Percentiles rank a stretch among this genome's conserved stretches.
Conservation (phyloP, 2,329 filamentous ascomycete genomes). For the Ophiostoma tasmaniense region DNA sequence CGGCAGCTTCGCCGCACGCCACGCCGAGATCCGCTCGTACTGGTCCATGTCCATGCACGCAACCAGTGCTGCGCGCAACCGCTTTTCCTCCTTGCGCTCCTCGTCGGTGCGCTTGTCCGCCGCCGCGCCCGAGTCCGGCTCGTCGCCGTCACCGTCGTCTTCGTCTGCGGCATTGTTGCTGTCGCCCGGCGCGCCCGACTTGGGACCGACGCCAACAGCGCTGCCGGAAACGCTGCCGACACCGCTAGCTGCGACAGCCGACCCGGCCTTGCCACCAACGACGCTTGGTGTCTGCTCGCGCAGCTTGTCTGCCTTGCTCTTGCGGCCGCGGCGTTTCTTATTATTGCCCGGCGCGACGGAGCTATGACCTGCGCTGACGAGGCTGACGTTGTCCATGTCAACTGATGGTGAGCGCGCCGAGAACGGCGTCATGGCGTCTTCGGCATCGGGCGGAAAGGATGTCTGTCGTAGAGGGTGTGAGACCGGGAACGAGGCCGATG, state of each 20-base stretch:
- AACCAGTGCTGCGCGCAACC: conserved; percentile 52
- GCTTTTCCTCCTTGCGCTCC: conserved; percentile 57
- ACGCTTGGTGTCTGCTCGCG: conserved; percentile 33
- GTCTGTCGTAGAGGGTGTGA: conserved; percentile 70
- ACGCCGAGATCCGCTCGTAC: conserved; percentile 61
- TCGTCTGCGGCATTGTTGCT: conserved; percentile 38
- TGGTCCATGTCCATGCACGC: conserved; percentile 58
- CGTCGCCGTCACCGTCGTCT: conserved; percentile 31
- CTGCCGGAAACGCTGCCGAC: conserved; percentile 16
- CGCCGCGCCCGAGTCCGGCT: conserved; percentile 24
- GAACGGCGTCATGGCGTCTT: conserved; percentile 43
- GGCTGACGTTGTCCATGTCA: conserved; percentile 52
- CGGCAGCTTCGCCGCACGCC: conserved; percentile 59
- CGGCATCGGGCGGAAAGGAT: conserved; percentile 60
- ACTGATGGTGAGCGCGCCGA: conserved; percentile 56
- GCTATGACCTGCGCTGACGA: conserved; percentile 42
- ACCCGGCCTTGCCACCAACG: conserved; percentile 36
- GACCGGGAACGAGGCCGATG: conserved; percentile 42
- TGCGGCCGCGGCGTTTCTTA: conserved; percentile 55
- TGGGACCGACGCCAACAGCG: conserved; percentile 27
- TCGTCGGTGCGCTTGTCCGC: conserved; percentile 37
- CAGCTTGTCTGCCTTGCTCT: conserved; percentile 48
- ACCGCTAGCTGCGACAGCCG: conserved; percentile 35
- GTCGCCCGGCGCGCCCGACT: conserved; percentile 26
- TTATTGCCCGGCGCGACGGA: conserved; percentile 33